These are phyloP conservation scores for Eucalyptus polyanthemos DNA, from an alignment of 345 rosid genomes.

Conservation along the genomic window DNA sequence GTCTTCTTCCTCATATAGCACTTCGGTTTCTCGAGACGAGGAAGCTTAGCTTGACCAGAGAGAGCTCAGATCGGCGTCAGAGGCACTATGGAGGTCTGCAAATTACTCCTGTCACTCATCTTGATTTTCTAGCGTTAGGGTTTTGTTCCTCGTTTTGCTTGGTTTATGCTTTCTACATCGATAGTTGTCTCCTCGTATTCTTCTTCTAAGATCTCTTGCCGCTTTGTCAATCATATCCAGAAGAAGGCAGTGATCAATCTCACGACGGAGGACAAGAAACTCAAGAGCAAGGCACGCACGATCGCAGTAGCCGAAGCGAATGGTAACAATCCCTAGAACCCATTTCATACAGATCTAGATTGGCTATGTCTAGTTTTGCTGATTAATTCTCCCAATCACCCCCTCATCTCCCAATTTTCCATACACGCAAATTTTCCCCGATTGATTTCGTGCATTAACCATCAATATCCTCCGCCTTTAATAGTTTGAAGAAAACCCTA, in stretches of 20 bases:
- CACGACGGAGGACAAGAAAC: not conserved
- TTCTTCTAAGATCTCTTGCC: not conserved
- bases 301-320: not conserved
- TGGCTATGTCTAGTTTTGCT: not conserved
- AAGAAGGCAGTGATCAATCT: not conserved
- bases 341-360: not conserved
- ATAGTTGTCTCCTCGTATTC: not conserved
- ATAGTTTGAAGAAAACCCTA: not conserved
- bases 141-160: no score
- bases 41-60: no score
- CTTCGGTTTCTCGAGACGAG: no score
- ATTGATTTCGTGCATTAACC: not conserved
- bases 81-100: no score
- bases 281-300: not conserved
- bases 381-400: no score
- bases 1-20: no score
- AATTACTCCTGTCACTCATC: no score
- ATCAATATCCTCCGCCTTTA: not conserved
- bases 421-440: not conserved
- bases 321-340: not conserved
- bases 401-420: no score
- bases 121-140: no score
- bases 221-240: not conserved
- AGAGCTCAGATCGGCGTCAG: no score
- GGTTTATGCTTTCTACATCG: no score